Evolutionary conservation across 257 asterid species (phyloP).

Genomic region (Paraleonurus japonicus): DNA sequence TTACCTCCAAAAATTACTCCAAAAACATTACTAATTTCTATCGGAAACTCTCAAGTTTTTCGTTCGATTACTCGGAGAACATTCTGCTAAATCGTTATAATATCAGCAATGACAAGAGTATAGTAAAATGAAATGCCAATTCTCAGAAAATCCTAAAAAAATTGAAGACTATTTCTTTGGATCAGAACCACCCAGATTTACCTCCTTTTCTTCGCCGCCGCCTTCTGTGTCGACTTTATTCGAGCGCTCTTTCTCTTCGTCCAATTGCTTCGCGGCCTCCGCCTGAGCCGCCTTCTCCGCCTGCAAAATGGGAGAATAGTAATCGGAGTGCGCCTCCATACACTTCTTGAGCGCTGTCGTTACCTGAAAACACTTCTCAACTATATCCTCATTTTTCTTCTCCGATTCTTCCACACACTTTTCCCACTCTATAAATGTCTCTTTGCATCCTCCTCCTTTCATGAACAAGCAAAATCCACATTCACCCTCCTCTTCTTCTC

Average conservation of each 20-base stretch:
- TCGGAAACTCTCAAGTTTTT: constrained; percentile 18
- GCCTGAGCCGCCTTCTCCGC: constrained; percentile 68
- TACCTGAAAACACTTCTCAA: constrained; percentile 55
- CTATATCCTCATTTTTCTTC: constrained; percentile 55
- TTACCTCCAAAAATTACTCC: constrained; percentile 28
- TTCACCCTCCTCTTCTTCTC: constrained; percentile 63
- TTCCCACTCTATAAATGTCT: constrained; percentile 64
- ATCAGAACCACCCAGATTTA: constrained; percentile 25
- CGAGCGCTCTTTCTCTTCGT: constrained; percentile 36
- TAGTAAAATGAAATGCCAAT: constrained; percentile 12
- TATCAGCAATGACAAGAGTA: background rate
- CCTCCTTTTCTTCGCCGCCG: constrained; percentile 23
- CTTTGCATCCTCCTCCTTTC: constrained; percentile 87
- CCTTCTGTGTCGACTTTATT: background rate
- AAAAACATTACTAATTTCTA: constrained; percentile 20
- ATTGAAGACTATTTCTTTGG: constrained; percentile 23
- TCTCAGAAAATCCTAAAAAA: constrained; percentile 6
- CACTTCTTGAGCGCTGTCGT: constrained; percentile 62
- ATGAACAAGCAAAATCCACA: constrained; percentile 83
- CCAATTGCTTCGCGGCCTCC: constrained; percentile 50
- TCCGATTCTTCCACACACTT: constrained; percentile 74
- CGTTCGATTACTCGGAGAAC: constrained; percentile 28
- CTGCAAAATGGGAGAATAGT: constrained; percentile 63
- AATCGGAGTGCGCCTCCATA: constrained; percentile 75
- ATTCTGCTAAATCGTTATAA: constrained; percentile 21